Base-by-base conservation (phyloP, 805 yeast species). In the Clavispora santaluciae region DNA sequence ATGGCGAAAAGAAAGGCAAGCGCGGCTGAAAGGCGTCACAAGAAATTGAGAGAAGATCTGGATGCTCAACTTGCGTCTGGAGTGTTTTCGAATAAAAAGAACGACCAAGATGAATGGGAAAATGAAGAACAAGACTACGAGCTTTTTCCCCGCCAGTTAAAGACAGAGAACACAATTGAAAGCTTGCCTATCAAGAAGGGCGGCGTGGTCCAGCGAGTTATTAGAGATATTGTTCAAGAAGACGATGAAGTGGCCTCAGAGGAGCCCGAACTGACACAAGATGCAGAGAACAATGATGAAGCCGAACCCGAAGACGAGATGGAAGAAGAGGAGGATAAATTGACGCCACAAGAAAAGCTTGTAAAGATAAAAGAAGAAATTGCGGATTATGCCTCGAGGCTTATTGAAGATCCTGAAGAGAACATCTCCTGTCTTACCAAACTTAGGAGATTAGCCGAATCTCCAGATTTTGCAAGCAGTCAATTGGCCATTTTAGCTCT, bases 351-450 rank as follows among this genome's bases (percentile, higher is more conserved):
- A 42, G 84, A 84, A 57, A 71, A 70, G 41, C 66, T 86, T 20
- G 51, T 72, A 6, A 73, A 76, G 42, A 68, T 85, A 31, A 86
- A 89, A 54, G 97, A 89, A 63, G 86, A 85, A 41, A 76, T 93
- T 31, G 96, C 98, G 0, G 79, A 76, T 15, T 61, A 83, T 36
- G 96, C 95, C 1, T 85, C 86, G 29, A 75, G 75, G 31, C 64
- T 91, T 25, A 79, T 79, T 53, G 95, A 89, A 57, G 86, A 87
- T 43, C 96, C 98, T 6, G 98, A 93, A 60, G 95, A 87, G 54
- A 77, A 90, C 54, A 71, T 83, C 6, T 57, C 75, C 11, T 68
- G 79, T 22, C 66, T 90, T 10, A 73, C 84, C 2, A 77, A 90
- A 56, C 69, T 86, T 37, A 67, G 86, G 39, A 78, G 74, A 50